Conservation (phyloP, 108 stramenopile species). For the Skeletonema potamos region DNA sequence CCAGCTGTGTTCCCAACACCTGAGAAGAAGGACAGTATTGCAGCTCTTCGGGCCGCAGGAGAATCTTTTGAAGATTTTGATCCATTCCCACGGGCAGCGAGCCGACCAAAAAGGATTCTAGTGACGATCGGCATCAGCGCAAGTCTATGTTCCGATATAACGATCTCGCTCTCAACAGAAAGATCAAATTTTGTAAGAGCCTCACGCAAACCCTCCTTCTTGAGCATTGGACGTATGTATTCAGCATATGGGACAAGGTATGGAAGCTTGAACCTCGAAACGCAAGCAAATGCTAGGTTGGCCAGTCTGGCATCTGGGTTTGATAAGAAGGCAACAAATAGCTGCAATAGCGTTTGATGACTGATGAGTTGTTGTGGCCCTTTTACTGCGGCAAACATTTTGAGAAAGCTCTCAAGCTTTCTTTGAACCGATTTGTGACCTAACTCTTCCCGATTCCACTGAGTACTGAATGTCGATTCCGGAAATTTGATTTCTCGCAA, state of each 20-base stretch:
- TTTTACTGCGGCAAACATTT: constrained; percentile 72
- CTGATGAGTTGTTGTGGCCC: constrained; percentile 80
- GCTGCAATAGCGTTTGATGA: constrained; percentile 52
- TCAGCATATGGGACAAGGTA: constrained; percentile 62
- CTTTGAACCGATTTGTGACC: constrained; percentile 49
- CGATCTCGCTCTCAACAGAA: constrained; percentile 39
- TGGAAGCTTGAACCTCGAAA: constrained; percentile 66
- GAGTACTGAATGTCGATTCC: constrained; percentile 13
- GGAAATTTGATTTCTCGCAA: constrained; percentile 56
- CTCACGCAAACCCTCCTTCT: constrained; percentile 69
- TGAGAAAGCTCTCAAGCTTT: constrained; percentile 64
- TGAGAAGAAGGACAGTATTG: constrained; percentile 79
- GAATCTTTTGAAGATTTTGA: constrained; percentile 74
- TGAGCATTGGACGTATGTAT: constrained; percentile 48
- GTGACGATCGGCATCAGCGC: constrained; percentile 60
- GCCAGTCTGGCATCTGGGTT: constrained; percentile 66
- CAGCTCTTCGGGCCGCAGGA: constrained; percentile 68
- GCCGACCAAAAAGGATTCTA: constrained; percentile 79
- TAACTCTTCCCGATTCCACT: constrained; percentile 42
- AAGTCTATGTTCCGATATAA: constrained; percentile 56
- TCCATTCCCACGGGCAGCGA: constrained; percentile 54
- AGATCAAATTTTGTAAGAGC: constrained; percentile 68
- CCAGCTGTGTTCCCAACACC: constrained; percentile 54
- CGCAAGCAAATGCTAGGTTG: constrained; percentile 58
- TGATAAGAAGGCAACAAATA: constrained; percentile 62